Evolutionary conservation across 805 yeast genomes (phyloP).

Genomic region (Candida lessepsii): DNA sequence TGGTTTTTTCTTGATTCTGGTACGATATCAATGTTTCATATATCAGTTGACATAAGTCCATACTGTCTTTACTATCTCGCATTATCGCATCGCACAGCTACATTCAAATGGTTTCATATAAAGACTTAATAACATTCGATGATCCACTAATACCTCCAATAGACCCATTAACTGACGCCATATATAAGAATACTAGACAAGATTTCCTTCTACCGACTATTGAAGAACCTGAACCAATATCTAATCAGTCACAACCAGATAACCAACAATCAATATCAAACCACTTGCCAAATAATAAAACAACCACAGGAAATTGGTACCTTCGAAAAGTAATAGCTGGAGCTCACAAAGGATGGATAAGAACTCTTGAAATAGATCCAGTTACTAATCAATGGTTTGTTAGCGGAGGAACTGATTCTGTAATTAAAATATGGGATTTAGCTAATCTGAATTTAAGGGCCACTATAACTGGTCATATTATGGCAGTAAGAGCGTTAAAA

Average conservation of each 20-base stretch:
- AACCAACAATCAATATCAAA: background rate
- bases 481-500: slow-evolving; percentile 79
- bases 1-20: background rate
- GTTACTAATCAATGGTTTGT: slow-evolving; percentile 83
- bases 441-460: slow-evolving; percentile 67
- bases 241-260: background rate
- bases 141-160: slow-evolving; percentile 23
- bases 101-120: slow-evolving; percentile 7
- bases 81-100: background rate
- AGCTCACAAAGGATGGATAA: slow-evolving; percentile 93
- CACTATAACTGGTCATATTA: slow-evolving; percentile 84
- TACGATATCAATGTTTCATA: slow-evolving; percentile 6
- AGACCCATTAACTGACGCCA: slow-evolving; percentile 32
- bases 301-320: slow-evolving; percentile 35
- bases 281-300: background rate
- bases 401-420: slow-evolving; percentile 85
- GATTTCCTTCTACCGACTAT: slow-evolving; percentile 19
- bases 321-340: slow-evolving; percentile 65
- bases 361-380: slow-evolving; percentile 80
- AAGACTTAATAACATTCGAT: slow-evolving; percentile 11
- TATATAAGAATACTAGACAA: slow-evolving; percentile 28
- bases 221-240: too few relatives aligned
- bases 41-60: background rate
- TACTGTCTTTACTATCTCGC: slow-evolving; percentile 1
- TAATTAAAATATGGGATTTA: slow-evolving; percentile 89